These are phyloP conservation scores for Senna tora DNA, from an alignment of 306 rosid species.

Conservation along the genomic window DNA sequence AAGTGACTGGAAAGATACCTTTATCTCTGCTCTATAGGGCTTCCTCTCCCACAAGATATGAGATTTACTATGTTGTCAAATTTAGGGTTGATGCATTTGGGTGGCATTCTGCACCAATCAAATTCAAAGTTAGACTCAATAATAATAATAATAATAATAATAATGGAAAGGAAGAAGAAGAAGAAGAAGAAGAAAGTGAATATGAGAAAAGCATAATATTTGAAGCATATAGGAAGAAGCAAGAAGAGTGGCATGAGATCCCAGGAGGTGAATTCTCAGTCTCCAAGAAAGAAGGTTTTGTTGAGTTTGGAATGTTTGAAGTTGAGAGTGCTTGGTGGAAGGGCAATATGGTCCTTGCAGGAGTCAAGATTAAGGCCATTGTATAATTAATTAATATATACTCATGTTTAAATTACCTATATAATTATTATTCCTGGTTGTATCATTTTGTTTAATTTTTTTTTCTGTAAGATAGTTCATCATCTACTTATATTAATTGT, in stretches of 20 bases:
- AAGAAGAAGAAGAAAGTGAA: background rate
- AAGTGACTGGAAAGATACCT: constrained; percentile 28
- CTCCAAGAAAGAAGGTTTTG: background rate
- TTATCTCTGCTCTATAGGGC: background rate
- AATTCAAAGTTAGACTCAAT: background rate
- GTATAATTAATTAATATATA: no score
- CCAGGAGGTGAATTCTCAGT: constrained; percentile 27
- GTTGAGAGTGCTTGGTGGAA: constrained; percentile 33
- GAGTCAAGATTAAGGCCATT: constrained; percentile 29
- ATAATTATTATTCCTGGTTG: no score
- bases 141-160: background rate
- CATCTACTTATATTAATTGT: no score
- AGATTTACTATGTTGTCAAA: constrained; percentile 4
- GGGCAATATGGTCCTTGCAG: constrained; percentile 30
- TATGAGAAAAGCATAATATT: constrained; percentile 8
- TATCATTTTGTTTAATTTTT: no score
- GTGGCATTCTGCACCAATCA: constrained; percentile 28
- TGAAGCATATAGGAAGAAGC: constrained; percentile 4
- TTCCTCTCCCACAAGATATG: background rate
- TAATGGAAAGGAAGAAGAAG: background rate
- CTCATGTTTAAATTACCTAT: no score
- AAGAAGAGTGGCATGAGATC: constrained; percentile 27
- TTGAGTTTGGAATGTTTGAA: constrained; percentile 38
- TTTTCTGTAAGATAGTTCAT: no score
- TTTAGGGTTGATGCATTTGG: constrained; percentile 38